Evolutionary conservation across 164 flowering plant species (phyloP), one percentile per base, ranked within the genome.

Genomic region (Sedum album): DNA sequence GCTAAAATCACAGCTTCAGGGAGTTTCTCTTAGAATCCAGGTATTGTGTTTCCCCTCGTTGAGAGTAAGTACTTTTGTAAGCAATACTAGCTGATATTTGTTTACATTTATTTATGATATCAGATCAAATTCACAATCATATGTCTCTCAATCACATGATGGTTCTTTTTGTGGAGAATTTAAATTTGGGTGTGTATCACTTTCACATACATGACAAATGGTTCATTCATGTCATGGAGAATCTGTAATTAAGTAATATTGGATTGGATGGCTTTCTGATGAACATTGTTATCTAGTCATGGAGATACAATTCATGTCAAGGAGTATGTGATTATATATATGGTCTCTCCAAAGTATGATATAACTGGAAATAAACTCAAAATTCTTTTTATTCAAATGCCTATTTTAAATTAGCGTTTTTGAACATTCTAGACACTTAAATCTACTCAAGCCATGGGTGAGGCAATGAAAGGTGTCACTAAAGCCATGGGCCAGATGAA

Each of bases 1-100:
- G 82, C 91, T 91, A 25, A 94, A 94, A 75, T 94, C 98, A 33
- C 98, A 91, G 71, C 97, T 94, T 67, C 97, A 91, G 75, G 99
- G 99, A 62, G 96, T 94, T 28, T 75, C 91, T 53, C 90, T 94
- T 66, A 80, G 99, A 79, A 94, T 94, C 74, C 97, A 91, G 97
- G 99, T 89, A 60, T 4, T 20, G 17, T 31, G 17, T 21, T 60
- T 25, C 51, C 9, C 49, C 48, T 6, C 6, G 4, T 41, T 33
- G 2, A 57, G 62, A 57, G 20, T 30, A 30, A 28, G 13, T 57
- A 30, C 3, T 44, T 11, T 9, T 44, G 20, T 44, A 7, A 35
- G 38, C 38, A 35, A 35, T 44, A 18, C 48, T 44, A 44, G 48
- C 15, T 14, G 4, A 15, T 44, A 44, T 44, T 14, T 1, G 1